A percentile compares a stretch with the other conserved stretches of the same genome.
These are phyloP conservation scores for Trypanosoma caninum DNA, from an alignment of 208 protist species.

Conservation along the genomic window DNA sequence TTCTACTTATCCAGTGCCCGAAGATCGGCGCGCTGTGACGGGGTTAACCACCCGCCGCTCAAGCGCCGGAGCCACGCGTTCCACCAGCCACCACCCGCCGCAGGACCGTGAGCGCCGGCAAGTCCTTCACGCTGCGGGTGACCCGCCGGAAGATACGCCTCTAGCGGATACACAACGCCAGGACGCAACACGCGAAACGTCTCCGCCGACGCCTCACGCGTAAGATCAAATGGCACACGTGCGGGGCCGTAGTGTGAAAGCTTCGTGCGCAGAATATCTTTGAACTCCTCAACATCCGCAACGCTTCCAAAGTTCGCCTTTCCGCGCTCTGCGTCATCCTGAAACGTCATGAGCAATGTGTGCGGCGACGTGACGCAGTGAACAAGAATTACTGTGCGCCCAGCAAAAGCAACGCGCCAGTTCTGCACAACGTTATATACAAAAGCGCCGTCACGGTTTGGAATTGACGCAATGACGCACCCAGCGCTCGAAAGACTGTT, in stretches of 20 bases:
- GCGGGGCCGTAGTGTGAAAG: constrained; percentile 69
- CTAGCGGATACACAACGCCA: constrained; percentile 46
- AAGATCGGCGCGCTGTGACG: constrained; percentile 46
- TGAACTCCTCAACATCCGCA: constrained; percentile 67
- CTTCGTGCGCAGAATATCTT: constrained; percentile 70
- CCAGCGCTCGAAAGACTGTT: constrained; percentile 60
- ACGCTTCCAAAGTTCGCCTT: constrained; percentile 77
- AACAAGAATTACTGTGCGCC: constrained; percentile 71
- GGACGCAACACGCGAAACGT: constrained; percentile 74
- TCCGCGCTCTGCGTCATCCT: constrained; percentile 64
- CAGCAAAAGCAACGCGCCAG: constrained; percentile 83
- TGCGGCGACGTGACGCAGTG: constrained; percentile 75
- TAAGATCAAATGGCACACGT: constrained; percentile 81
- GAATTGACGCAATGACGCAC: constrained; percentile 63
- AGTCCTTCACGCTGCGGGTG: constrained; percentile 42
- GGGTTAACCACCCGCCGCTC: constrained; percentile 35
- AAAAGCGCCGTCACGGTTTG: constrained; percentile 67
- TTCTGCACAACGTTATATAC: constrained; percentile 83
- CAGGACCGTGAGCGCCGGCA: constrained; percentile 12
- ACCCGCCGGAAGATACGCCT: constrained; percentile 55
- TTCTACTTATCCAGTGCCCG: not conserved
- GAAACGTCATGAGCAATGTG: constrained; percentile 89
- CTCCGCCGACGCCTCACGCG: constrained; percentile 53
- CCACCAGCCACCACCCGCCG: constrained; percentile 30
- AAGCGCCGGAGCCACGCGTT: constrained; percentile 47